Evolutionary conservation across 352 stramenopile genomes (phyloP), one percentile per base, ranked within the genome.

Genomic region (Globisporangium splendens): DNA sequence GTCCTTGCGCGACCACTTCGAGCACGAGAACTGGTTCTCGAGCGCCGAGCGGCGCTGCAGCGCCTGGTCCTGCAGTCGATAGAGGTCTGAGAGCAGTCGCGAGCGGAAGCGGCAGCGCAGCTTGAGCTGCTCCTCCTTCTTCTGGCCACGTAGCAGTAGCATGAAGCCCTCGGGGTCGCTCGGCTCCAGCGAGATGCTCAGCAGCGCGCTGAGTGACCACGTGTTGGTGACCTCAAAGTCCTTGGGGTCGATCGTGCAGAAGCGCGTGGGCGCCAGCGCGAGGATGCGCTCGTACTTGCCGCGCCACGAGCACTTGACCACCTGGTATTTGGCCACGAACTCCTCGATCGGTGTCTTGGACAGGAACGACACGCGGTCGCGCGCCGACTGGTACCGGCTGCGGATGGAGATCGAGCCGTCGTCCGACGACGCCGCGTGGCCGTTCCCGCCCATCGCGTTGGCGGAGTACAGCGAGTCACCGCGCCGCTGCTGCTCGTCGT

Each of bases 151-250:
- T 2, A 95, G 60, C 10, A 65, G 56, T 20, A 95, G 54, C 48
- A 66, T 77, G 49, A 95, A 95, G 46, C 80, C 69, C 49, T 89
- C 66, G 6, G 49, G 31, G 55, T 95, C 85, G 33, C 57, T 63
- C 3, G 72, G 47, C 18, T 95, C 83, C n/a, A 95, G 66, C 17
- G 63, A 70, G 50, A 93, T 69, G 56, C 61, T 68, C 1, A 79
- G 50, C 6, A 95, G 63, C 24, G 78, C 67, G 28, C 70, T 75
- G 17, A 91, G 69, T 5, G 82, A 80, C 86, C 86, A 95, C 43
- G 84, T 91, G 59, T 95, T 95, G 46, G 86, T 95, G 12, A 95
- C 77, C 59, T 94, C 86, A 62, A 93, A 94, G 65, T 93, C 81
- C 38, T 86, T 79, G 21, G 83, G 86, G 62, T 95, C 84, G 54